Conservation (phyloP, 108 stramenopile species). For the Nannochloropsis salina region DNA sequence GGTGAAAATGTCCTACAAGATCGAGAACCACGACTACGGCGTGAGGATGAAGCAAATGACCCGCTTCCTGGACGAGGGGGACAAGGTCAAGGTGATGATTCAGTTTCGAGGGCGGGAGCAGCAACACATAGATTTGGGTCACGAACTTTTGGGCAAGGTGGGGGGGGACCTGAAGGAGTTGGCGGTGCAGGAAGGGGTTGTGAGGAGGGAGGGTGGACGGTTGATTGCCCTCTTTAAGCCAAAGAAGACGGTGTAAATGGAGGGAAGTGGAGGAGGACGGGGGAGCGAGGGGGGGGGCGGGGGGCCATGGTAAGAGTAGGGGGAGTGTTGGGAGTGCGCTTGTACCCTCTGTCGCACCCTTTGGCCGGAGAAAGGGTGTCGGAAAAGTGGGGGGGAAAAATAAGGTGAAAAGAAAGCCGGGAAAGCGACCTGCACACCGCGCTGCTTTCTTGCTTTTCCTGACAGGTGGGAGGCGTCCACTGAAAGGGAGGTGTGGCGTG, state of each 20-base stretch:
- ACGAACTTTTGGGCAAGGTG: slow-evolving; percentile 30
- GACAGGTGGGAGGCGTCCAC: too few species aligned
- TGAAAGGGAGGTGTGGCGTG: too few species aligned
- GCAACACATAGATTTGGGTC: slow-evolving; percentile 50
- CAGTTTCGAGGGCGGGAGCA: slow-evolving; percentile 51
- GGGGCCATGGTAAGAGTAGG: too few species aligned
- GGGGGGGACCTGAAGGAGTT: slow-evolving; percentile 27
- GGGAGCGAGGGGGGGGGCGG: not conserved
- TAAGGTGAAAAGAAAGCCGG: too few species aligned
- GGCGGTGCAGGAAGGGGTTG: not conserved
- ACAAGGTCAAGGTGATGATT: slow-evolving; percentile 43
- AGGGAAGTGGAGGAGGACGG: not conserved
- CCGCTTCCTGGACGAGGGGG: slow-evolving; percentile 57
- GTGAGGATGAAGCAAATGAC: slow-evolving; percentile 72
- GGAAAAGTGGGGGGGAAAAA: too few species aligned
- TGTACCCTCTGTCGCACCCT: too few species aligned
- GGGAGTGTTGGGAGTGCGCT: too few species aligned
- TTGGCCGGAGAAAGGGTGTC: too few species aligned
- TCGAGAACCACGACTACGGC: slow-evolving; percentile 86
- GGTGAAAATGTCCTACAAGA: slow-evolving; percentile 92
- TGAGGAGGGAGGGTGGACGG: not conserved
- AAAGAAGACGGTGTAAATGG: slow-evolving; percentile 2
- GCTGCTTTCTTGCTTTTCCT: too few species aligned
- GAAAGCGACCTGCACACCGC: too few species aligned
- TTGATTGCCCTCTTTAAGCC: not conserved